These are phyloP conservation scores for Annona cherimola DNA, from an alignment of 164 flowering plant species.

Conservation along the genomic window DNA sequence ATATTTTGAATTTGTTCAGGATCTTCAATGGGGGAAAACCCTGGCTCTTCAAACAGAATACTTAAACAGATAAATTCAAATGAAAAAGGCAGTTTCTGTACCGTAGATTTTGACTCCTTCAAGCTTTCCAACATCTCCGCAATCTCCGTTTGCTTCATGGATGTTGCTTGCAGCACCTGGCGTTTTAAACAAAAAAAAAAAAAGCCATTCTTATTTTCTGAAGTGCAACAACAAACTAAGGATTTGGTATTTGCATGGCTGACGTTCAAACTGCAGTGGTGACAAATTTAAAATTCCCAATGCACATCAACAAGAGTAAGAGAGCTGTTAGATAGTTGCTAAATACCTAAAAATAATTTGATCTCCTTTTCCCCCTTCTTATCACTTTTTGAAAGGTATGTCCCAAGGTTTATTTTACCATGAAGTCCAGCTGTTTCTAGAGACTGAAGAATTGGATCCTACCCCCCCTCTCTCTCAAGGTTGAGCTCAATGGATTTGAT, in stretches of 20 bases:
- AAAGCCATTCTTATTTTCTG: neutral
- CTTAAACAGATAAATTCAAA: too few species aligned
- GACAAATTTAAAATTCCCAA: neutral
- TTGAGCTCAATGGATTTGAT: neutral
- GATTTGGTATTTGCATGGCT: neutral
- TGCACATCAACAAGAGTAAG: neutral
- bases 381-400: too few species aligned
- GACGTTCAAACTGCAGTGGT: neutral
- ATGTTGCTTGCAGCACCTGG: constrained; percentile 69
- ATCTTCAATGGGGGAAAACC: too few species aligned
- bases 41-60: too few species aligned
- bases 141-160: constrained; percentile 65
- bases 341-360: neutral
- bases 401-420: too few species aligned
- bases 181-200: neutral
- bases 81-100: constrained; percentile 9
- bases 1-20: too few species aligned
- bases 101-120: constrained; percentile 46
- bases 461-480: neutral
- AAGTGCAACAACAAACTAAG: too few species aligned
- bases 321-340: neutral
- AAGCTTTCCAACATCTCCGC: constrained; percentile 42
- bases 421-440: too few species aligned
- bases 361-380: too few species aligned
- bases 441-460: too few species aligned